phyloP scores from a whole-genome alignment of 164 flowering plant species.

The Kalanchoe fedtschenkoi region DNA sequence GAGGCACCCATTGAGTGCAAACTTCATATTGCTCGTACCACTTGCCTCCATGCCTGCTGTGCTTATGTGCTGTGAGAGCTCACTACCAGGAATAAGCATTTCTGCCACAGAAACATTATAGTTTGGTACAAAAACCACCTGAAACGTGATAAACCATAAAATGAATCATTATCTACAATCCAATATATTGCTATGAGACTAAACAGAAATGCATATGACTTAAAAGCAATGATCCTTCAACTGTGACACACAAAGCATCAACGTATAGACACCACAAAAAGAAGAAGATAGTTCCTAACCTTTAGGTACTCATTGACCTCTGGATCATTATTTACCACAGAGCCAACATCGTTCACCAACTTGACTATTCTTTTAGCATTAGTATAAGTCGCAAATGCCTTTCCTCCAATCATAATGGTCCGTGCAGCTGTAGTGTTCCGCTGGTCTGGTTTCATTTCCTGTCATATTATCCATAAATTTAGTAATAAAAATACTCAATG shows the following conservation, averaged over 20 bases:
- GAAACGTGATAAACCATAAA: constrained; percentile 14
- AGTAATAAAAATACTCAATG: not conserved
- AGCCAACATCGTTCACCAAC: constrained; percentile 88
- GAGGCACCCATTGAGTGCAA: constrained; percentile 92
- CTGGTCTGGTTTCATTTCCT: constrained; percentile 88
- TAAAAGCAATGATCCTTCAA: not conserved
- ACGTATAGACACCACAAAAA: not conserved
- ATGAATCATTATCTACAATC: not conserved
- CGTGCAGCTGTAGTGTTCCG: constrained; percentile 70
- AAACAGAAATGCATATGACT: not conserved
- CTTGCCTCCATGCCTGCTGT: constrained; percentile 99
- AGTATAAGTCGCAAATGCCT: constrained; percentile 95
- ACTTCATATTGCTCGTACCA: constrained; percentile 99
- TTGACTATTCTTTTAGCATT: constrained; percentile 96
- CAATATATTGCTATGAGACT: not conserved
- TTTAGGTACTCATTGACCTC: constrained; percentile 75
- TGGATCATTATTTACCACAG: constrained; percentile 80
- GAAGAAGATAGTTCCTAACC: constrained; percentile 26
- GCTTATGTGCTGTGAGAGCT: constrained; percentile 93
- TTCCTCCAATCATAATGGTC: constrained; percentile 93
- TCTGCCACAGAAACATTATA: constrained; percentile 97
- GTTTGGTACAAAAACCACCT: constrained; percentile 94
- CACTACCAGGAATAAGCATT: constrained; percentile 94
- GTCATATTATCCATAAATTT: constrained; percentile 4
- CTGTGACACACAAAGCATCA: not conserved